A percentile compares a stretch with the other conserved stretches of the same genome.
Evolutionary conservation across 345 rosid genomes (phyloP).

Genomic region (Cardamine chenopodiifolia): DNA sequence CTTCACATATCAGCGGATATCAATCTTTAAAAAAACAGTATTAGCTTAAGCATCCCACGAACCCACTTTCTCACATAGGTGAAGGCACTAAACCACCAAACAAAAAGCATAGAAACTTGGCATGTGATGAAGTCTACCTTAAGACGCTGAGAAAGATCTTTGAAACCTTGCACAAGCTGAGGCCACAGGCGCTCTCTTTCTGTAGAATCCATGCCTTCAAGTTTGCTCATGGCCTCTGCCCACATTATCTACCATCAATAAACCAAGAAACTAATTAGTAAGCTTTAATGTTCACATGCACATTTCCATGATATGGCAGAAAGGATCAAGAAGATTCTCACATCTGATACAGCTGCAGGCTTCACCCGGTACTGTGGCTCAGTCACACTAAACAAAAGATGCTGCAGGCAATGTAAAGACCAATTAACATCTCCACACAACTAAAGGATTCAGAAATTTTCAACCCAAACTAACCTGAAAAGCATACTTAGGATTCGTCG

Average conservation of each 20-base stretch:
- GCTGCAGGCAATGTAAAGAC: slow-evolving; percentile 50
- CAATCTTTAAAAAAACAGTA: neutral
- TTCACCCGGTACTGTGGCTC: slow-evolving; percentile 76
- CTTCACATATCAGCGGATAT: neutral
- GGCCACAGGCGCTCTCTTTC: slow-evolving; percentile 98
- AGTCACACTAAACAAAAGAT: slow-evolving; percentile 86
- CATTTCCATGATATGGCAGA: neutral
- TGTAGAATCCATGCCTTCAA: slow-evolving; percentile 91
- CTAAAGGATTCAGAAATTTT: neutral
- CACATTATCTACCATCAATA: slow-evolving; percentile 72
- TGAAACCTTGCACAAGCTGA: slow-evolving; percentile 94
- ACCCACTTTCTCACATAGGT: neutral
- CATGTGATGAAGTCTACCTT: slow-evolving; percentile 50
- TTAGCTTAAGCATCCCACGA: neutral
- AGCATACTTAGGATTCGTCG: slow-evolving; percentile 78
- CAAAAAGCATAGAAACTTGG: slow-evolving; percentile 9
- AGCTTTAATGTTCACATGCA: neutral
- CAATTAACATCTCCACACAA: neutral
- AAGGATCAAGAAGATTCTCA: slow-evolving; percentile 47
- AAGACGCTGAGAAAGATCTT: slow-evolving; percentile 88
- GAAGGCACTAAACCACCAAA: slow-evolving; percentile 21
- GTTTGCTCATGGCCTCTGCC: slow-evolving; percentile 93
- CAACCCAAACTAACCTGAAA: slow-evolving; percentile 64
- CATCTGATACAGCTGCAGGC: slow-evolving; percentile 93
- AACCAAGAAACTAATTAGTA: slow-evolving; percentile 1